These are phyloP conservation scores for Rhizopogon rudus DNA, from an alignment of 768 basidiomycete genomes.

Conservation along the genomic window DNA sequence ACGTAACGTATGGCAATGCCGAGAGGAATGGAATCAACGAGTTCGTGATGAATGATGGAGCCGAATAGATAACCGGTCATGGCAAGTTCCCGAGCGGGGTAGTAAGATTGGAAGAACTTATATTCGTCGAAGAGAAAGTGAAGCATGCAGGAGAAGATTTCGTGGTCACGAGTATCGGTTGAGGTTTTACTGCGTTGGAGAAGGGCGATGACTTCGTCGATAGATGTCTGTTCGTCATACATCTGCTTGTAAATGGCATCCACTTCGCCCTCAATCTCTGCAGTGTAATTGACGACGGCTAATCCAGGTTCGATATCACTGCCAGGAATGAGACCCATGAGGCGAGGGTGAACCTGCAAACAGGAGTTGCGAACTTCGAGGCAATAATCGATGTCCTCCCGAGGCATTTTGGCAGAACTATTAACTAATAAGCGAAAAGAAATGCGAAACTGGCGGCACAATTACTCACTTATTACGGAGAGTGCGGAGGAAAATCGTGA, in stretches of 20 bases:
- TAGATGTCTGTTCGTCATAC: slow-evolving; percentile 93
- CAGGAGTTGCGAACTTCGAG: slow-evolving; percentile 90
- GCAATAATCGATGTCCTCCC: slow-evolving; percentile 80
- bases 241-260: slow-evolving; percentile 96
- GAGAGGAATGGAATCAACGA: slow-evolving; percentile 91
- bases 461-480: slow-evolving; percentile 72
- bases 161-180: slow-evolving; percentile 79
- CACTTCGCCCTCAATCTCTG: slow-evolving; percentile 89
- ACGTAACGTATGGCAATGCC: slow-evolving; percentile 97
- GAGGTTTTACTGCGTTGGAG: slow-evolving; percentile 85
- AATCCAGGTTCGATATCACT: slow-evolving; percentile 90
- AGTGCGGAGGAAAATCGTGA: slow-evolving; percentile 88
- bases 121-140: slow-evolving; percentile 99
- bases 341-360: slow-evolving; percentile 90
- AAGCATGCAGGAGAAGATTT: slow-evolving; percentile 99
- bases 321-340: slow-evolving; percentile 89
- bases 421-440: neutral
- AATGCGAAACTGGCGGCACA: neutral
- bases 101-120: slow-evolving; percentile 97
- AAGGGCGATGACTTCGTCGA: slow-evolving; percentile 90
- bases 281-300: slow-evolving; percentile 78
- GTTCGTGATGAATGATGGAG: slow-evolving; percentile 87
- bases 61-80: slow-evolving; percentile 98
- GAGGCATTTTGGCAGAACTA: slow-evolving; percentile 70
- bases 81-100: slow-evolving; percentile 87